Evolutionary conservation across 2,329 filamentous ascomycete genomes (phyloP), one percentile per base, ranked within the genome.

Genomic region (Exophiala aquamarina): DNA sequence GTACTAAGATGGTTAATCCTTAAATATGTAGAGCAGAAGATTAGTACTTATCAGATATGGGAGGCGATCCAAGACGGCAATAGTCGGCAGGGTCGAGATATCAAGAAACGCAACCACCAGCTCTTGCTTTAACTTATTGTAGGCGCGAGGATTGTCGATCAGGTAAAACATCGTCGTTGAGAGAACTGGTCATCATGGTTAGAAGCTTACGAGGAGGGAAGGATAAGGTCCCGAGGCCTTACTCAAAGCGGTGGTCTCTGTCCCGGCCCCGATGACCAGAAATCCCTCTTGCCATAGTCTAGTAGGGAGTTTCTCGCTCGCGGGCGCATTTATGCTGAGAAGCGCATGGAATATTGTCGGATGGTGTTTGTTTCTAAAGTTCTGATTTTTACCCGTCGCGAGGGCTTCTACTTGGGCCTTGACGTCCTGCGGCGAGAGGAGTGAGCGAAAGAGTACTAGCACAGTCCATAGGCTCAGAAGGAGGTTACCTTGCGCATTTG

Each of bases 121-220:
- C 23, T 36, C 45, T 11, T 36, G n/a, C 29, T 20, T 33, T 6
- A 42, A 20, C 15, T 17, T 47, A n/a, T 43, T 10, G 4, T 17
- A 11, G 8, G 11, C n/a, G 7, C 9, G 8, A 5, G 38, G 36
- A 13, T 42, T 14, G 28, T 14, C 15, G 6, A 59, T 43, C 3
- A 67, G 48, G 52, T 67, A 41, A 14, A 65, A 67, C 17, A 59
- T 58, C 3, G 60, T 54, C 2, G 65, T 44, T 1, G 37, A 42
- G 6, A 60, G 32, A 3, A 56, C 52, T 32, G 44, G 47, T 2
- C 47, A 6, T 65, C 40, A 3, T n/a, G n/a, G n/a, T n/a, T n/a
- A n/a, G n/a, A n/a, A n/a, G n/a, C n/a, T n/a, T n/a, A n/a, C n/a
- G n/a, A n/a, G n/a, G n/a, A n/a, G n/a, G n/a, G n/a, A n/a, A n/a